A percentile compares a stretch with the other conserved stretches of the same genome.
Evolutionary conservation across 129 eudicot genomes (phyloP).

Genomic region (Heracleum sosnowskyi): DNA sequence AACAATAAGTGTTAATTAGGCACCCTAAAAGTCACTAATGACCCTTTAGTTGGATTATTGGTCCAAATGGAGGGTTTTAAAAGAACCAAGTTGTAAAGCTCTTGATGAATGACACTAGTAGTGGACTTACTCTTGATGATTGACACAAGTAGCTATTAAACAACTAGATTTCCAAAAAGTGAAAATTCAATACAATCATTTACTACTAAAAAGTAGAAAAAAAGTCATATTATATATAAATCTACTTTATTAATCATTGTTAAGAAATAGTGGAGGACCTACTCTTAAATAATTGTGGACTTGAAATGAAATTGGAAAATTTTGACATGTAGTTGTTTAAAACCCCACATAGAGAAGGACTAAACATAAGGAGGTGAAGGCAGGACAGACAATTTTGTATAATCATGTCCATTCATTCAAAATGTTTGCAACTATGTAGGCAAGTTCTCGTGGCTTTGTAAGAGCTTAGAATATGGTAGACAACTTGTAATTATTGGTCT

Average conservation of each 20-base stretch:
- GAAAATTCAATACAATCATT: background rate
- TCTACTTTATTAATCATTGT: background rate
- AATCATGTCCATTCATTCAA: background rate
- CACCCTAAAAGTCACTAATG: background rate
- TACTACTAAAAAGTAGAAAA: background rate
- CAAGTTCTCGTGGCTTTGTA: background rate
- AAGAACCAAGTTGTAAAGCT: background rate
- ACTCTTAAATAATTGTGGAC: constrained; percentile 1
- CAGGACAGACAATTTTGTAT: background rate
- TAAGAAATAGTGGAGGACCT: background rate
- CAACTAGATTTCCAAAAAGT: background rate
- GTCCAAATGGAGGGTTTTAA: background rate
- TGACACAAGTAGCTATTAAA: background rate
- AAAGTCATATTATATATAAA: background rate
- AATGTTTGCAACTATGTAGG: background rate
- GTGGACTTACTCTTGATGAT: background rate
- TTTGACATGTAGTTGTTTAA: background rate
- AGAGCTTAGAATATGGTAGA: background rate
- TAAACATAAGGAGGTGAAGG: background rate
- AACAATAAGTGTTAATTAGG: background rate
- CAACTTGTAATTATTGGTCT: background rate
- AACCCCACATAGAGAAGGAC: background rate
- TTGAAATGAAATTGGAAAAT: background rate
- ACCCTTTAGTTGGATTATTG: background rate
- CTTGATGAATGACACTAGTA: background rate